Evolutionary conservation across 2,329 filamentous ascomycete genomes (phyloP).

Genomic region (Cytospora paraplurivora): DNA sequence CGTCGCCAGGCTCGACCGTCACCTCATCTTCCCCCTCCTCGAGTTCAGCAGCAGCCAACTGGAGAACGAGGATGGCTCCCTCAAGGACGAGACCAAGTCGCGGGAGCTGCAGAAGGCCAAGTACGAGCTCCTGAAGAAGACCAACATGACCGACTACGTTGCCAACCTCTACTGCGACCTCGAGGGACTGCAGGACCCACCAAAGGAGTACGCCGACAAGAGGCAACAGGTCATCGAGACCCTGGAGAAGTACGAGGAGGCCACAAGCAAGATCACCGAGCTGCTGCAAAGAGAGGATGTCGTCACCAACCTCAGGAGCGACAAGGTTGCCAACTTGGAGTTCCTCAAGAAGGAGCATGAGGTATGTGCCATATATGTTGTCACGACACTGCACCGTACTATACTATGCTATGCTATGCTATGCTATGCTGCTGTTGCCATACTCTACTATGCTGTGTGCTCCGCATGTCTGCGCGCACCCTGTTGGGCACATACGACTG

Average conservation of each 20-base stretch:
- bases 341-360: conserved; percentile 96
- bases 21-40: conserved; percentile 94
- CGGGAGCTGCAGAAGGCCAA: conserved; percentile 81
- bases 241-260: conserved; percentile 81
- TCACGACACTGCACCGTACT: no score
- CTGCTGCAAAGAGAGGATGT: conserved; percentile 87
- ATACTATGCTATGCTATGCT: background rate
- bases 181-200: conserved; percentile 74
- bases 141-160: conserved; percentile 99
- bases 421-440: background rate
- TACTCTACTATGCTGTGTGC: background rate
- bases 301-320: conserved; percentile 84
- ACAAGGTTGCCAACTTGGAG: conserved; percentile 98
- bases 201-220: conserved; percentile 86
- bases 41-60: conserved; percentile 86
- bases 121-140: conserved; percentile 91
- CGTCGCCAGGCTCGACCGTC: conserved; percentile 89
- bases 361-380: conserved; percentile 52
- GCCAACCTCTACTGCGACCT: conserved; percentile 89
- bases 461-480: background rate
- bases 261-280: conserved; percentile 85
- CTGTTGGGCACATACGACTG: background rate
- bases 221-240: conserved; percentile 83
- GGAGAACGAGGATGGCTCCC: conserved; percentile 66
- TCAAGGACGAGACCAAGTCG: conserved; percentile 55